Percentiles rank a stretch among this genome's conserved stretches.
phyloP scores from a whole-genome alignment of 192 early-diverging fungal genomes.

The Diversispora eburnea region DNA sequence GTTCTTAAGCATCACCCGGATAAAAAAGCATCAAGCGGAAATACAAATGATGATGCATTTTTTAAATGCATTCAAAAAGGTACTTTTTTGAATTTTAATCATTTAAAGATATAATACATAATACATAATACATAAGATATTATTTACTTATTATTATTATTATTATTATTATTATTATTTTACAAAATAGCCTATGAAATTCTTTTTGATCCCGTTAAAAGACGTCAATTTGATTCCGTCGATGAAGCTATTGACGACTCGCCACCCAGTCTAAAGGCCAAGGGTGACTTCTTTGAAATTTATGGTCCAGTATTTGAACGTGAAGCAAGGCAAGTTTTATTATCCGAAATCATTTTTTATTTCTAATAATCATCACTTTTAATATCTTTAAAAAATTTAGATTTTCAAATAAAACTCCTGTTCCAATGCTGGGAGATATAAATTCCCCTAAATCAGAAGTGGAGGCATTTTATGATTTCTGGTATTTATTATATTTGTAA shows the following conservation, averaged over 20 bases:
- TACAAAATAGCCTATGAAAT: slow-evolving; percentile 79
- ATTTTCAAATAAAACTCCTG: slow-evolving; percentile 90
- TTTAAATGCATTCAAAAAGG: slow-evolving; percentile 96
- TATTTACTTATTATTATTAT: no score
- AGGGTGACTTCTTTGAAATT: slow-evolving; percentile 79
- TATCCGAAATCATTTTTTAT: background rate
- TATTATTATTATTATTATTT: background rate
- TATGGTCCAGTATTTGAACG: slow-evolving; percentile 80
- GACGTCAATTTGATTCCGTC: slow-evolving; percentile 94
- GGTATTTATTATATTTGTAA: slow-evolving; percentile 26
- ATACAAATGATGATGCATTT: slow-evolving; percentile 88
- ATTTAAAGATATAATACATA: background rate
- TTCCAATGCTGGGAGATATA: slow-evolving; percentile 74
- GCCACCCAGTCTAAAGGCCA: slow-evolving; percentile 70
- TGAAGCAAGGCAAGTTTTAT: slow-evolving; percentile 49
- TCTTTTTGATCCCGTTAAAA: slow-evolving; percentile 81
- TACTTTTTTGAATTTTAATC: background rate
- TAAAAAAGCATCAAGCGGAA: slow-evolving; percentile 85
- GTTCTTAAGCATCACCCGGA: slow-evolving; percentile 98
- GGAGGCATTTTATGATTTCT: slow-evolving; percentile 82
- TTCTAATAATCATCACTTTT: background rate
- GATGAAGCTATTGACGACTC: slow-evolving; percentile 79
- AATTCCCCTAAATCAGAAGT: slow-evolving; percentile 60
- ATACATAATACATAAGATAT: no score
- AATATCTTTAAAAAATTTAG: slow-evolving; percentile 34